phyloP scores from a whole-genome alignment of 805 yeast species.

The Cyberlindnera lachancei region DNA sequence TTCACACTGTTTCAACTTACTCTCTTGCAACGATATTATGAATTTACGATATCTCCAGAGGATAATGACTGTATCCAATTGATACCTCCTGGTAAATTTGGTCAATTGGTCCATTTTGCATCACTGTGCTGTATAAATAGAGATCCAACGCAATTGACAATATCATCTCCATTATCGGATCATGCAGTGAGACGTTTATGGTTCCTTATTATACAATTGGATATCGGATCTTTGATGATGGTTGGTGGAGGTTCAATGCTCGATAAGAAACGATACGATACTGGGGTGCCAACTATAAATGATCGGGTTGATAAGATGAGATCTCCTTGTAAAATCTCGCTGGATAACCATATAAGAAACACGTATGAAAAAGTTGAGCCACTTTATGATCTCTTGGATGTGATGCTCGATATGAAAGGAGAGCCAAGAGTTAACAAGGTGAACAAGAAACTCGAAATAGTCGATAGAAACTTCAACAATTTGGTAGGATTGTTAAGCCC shows the following conservation, averaged over 20 bases:
- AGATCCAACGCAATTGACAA: constrained; percentile 14
- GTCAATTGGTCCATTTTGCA: constrained; percentile 17
- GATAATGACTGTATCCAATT: constrained; percentile 18
- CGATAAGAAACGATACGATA: constrained; percentile 14
- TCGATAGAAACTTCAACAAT: too few species aligned
- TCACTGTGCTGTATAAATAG: constrained; percentile 16
- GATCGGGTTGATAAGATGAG: constrained; percentile 17
- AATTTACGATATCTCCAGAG: constrained; percentile 17
- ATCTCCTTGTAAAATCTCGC: constrained; percentile 13
- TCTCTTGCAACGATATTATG: constrained; percentile 12
- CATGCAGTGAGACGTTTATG: constrained; percentile 20
- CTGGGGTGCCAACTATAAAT: constrained; percentile 21
- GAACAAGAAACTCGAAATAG: too few species aligned
- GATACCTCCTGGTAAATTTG: constrained; percentile 13
- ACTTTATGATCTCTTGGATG: constrained; percentile 13
- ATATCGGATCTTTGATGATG: constrained; percentile 15
- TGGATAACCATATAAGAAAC: constrained; percentile 13
- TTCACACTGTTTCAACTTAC: constrained; percentile 17
- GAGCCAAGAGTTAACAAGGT: too few species aligned
- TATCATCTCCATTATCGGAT: background rate
- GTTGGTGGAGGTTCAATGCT: constrained; percentile 19
- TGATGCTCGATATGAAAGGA: constrained; percentile 13
- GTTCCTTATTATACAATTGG: constrained; percentile 15
- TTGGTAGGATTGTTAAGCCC: too few species aligned
- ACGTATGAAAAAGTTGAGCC: constrained; percentile 8